Conservation (phyloP, 2,329 filamentous ascomycete species). For the Ophiostoma triangulosporum region DNA sequence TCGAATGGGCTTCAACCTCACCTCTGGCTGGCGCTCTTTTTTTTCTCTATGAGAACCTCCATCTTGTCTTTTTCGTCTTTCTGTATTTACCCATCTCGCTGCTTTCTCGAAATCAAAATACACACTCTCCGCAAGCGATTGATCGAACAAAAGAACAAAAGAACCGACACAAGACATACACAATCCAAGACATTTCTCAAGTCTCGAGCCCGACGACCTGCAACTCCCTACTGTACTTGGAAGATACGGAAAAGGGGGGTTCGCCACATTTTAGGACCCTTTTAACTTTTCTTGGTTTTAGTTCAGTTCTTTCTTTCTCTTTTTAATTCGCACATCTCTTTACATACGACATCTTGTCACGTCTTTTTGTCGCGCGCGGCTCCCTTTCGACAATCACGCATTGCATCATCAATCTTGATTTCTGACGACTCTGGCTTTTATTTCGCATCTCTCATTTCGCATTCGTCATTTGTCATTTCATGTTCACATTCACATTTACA, state of each 20-base stretch:
- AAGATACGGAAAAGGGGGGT: slow-evolving; percentile 1
- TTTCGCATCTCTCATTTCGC: not conserved
- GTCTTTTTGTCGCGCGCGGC: not conserved
- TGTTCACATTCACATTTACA: no score
- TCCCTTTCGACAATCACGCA: not conserved
- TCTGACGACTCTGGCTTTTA: not conserved
- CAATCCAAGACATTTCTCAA: not conserved
- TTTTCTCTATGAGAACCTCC: not conserved
- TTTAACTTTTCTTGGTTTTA: not conserved
- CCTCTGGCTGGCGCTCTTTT: not conserved
- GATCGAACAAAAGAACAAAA: not conserved
- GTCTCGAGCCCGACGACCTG: not conserved
- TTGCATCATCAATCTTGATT: not conserved
- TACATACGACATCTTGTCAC: not conserved
- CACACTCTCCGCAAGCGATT: not conserved
- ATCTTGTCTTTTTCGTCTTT: not conserved
- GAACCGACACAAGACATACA: not conserved
- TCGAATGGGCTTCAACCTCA: not conserved
- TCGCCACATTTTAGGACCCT: not conserved
- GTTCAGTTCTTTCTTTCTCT: not conserved
- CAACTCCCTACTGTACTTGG: slow-evolving; percentile 56
- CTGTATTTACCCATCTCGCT: not conserved
- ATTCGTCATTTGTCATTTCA: not conserved
- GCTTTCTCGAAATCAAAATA: not conserved
- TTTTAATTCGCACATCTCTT: not conserved